Evolutionary conservation across 2,329 filamentous ascomycete species (phyloP).

Genomic region (Cladobotryum protrusum): DNA sequence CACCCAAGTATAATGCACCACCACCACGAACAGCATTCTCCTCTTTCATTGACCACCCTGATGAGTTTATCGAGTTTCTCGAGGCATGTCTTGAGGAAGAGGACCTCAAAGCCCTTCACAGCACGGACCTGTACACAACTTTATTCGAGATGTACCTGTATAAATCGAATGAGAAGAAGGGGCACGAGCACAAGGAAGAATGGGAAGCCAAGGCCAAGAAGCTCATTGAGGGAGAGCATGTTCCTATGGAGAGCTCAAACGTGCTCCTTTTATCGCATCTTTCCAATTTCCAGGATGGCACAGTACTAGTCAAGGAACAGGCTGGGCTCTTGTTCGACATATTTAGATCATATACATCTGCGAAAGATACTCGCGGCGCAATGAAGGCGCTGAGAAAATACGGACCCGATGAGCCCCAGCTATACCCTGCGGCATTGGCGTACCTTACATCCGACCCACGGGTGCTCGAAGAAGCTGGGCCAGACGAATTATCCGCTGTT

Average conservation of each 20-base stretch:
- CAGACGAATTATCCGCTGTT: conserved; percentile 72
- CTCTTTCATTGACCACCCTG: conserved; percentile 88
- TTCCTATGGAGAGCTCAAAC: conserved; percentile 89
- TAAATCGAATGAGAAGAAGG: conserved; percentile 71
- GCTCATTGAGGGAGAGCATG: conserved; percentile 73
- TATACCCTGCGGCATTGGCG: conserved; percentile 86
- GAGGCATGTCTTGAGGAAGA: conserved; percentile 77
- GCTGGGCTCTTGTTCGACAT: conserved; percentile 90
- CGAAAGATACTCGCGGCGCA: conserved; percentile 84
- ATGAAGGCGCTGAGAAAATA: conserved; percentile 89
- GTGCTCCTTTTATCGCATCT: conserved; percentile 88
- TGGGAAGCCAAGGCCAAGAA: conserved; percentile 91
- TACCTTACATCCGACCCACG: conserved; percentile 85
- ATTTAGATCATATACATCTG: conserved; percentile 90
- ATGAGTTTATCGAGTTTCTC: conserved; percentile 87
- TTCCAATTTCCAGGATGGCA: conserved; percentile 83
- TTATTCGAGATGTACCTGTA: conserved; percentile 98
- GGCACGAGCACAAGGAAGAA: conserved; percentile 57
- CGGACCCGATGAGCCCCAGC: conserved; percentile 79
- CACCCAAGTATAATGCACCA: conserved; percentile 66
- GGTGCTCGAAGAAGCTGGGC: conserved; percentile 77
- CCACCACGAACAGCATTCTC: conserved; percentile 88
- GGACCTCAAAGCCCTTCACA: conserved; percentile 65
- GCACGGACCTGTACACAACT: conserved; percentile 84
- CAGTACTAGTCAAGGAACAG: conserved; percentile 87